Evolutionary conservation across 148 eudicot species (phyloP).

Genomic region (Vaccinium vitisidaea): DNA sequence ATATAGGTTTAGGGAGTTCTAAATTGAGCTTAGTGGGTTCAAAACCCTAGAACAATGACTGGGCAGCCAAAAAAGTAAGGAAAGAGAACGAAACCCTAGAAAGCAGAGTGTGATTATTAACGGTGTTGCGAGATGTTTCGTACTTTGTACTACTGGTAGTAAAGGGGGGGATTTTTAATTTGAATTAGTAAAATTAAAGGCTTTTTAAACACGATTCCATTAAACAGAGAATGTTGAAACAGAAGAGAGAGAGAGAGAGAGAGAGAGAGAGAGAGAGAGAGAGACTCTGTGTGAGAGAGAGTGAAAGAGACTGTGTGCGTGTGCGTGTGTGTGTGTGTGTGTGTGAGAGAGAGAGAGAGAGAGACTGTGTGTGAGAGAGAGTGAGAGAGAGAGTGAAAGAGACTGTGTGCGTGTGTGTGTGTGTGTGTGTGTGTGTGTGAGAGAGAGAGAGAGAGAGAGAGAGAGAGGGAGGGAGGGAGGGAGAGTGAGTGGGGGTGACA

Average conservation of each 20-base stretch:
- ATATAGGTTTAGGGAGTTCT: not conserved
- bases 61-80: not conserved
- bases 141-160: not conserved
- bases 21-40: conserved; percentile 3
- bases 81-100: conserved; percentile 22
- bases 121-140: conserved; percentile 17
- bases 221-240: conserved; percentile 25
- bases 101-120: conserved; percentile 12
- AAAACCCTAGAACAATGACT: conserved; percentile 8
- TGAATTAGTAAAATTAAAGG: not conserved
- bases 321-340: not conserved
- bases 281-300: too few relatives aligned
- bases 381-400: not conserved
- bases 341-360: not conserved
- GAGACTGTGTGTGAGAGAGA: not conserved
- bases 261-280: too few relatives aligned
- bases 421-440: not conserved
- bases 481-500: not conserved
- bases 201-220: conserved; percentile 13
- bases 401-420: not conserved
- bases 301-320: too few relatives aligned
- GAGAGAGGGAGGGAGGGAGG: not conserved
- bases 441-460: not conserved
- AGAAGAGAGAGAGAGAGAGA: conserved; percentile 2
- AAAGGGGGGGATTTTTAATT: not conserved